Evolutionary conservation across 306 rosid genomes (phyloP), one percentile per base, ranked within the genome.

Genomic region (Castanea mollissima): DNA sequence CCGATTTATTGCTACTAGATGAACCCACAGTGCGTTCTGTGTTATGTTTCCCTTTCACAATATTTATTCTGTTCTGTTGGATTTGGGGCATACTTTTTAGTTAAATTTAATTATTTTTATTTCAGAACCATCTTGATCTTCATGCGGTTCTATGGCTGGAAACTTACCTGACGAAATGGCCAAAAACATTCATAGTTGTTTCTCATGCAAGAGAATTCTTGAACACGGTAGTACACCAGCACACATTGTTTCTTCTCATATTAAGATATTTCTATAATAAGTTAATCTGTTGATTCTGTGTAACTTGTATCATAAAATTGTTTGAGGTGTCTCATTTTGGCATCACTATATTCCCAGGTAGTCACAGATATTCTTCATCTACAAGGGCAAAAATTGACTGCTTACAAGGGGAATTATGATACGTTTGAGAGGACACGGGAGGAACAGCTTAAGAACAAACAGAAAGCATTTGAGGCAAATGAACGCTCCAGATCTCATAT

Each of bases 61-160:
- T 82, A 68, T 62, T 68, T 77, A 74, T 81, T 73, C 75, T 78
- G 11, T 59, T 60, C 55, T 77, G n/a, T 35, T 23, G 67, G 54
- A 69, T 74, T 64, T 80, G 14, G 52, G 21, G 21, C 34, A 6
- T 18, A 32, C 27, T 74, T 55, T 64, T 82, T 41, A 56, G n/a
- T 52, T 57, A 15, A 27, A 13, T 74, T 19, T 44, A 9, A 63
- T 25, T 62, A 29, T 79, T 60, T 76, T 49, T 75, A 46, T 86
- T 86, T 71, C 96, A 95, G 99, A 95, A 95, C 78, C 99, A 95
- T 95, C 98, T 95, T 79, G 99, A 95, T 93, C 99, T 95, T 81
- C 99, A 95, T 77, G 99, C 99, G 68, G 99, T 95, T 83, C 87
- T 95, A 69, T 95, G 99, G 99, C 89, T 95, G 85, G 99, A 95